Percentiles rank a stretch among this genome's conserved stretches.
phyloP scores from a whole-genome alignment of 768 basidiomycete species.

The Phanerochaete sordida region DNA sequence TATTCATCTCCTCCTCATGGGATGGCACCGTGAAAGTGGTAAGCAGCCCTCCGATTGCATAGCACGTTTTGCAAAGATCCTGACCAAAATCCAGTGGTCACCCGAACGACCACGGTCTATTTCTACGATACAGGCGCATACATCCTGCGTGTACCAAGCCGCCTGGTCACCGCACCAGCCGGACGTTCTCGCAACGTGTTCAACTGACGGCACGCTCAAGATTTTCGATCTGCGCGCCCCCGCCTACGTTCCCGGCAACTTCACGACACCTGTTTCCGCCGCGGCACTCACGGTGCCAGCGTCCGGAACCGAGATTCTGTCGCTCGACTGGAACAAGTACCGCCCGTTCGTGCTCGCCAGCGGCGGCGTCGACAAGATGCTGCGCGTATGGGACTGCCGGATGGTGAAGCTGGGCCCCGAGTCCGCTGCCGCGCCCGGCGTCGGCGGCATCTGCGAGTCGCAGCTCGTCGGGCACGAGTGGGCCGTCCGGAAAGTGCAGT shows the following conservation, averaged over 20 bases:
- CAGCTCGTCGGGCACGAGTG: constrained; percentile 85
- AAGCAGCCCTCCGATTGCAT: constrained; percentile 26
- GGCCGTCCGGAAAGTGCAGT: constrained; percentile 84
- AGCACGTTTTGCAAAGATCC: neutral
- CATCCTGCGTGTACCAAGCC: constrained; percentile 84
- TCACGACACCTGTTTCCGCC: constrained; percentile 64
- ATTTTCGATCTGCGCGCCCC: constrained; percentile 77
- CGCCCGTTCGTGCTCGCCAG: constrained; percentile 73
- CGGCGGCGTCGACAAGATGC: constrained; percentile 71
- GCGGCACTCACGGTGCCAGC: constrained; percentile 77
- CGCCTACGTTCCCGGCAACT: constrained; percentile 47
- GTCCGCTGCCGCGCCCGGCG: constrained; percentile 36
- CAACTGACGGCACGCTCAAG: constrained; percentile 81
- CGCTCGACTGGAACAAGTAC: constrained; percentile 94
- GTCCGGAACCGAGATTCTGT: constrained; percentile 72
- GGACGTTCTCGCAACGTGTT: constrained; percentile 76
- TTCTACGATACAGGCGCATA: constrained; percentile 78
- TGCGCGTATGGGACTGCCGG: constrained; percentile 84
- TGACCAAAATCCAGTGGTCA: constrained; percentile 61
- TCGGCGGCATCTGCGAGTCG: constrained; percentile 70
- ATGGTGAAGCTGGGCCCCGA: constrained; percentile 63
- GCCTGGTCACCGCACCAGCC: constrained; percentile 92
- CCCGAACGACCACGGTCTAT: constrained; percentile 79
- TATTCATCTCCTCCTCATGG: constrained; percentile 87
- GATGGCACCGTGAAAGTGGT: constrained; percentile 89